phyloP scores from a whole-genome alignment of 2,329 filamentous ascomycete genomes.

The Aaosphaeria arxii region DNA sequence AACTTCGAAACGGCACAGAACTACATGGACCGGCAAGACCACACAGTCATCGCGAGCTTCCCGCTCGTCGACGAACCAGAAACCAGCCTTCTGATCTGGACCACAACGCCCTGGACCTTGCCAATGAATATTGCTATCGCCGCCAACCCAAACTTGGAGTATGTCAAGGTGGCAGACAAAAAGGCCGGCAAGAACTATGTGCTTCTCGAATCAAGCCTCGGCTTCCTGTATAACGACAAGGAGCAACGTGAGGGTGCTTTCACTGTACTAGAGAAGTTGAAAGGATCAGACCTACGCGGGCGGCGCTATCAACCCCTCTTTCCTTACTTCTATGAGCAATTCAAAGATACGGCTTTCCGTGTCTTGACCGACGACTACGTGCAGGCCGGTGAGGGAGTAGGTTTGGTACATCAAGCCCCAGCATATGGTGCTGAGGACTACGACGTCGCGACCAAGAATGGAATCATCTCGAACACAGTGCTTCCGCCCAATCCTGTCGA shows the following conservation, averaged over 20 bases:
- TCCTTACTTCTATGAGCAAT: conserved; percentile 79
- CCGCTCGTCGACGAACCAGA: conserved; percentile 75
- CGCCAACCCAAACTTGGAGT: conserved; percentile 78
- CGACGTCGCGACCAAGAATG: conserved; percentile 70
- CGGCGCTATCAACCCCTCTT: conserved; percentile 68
- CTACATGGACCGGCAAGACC: conserved; percentile 90
- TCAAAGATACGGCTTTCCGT: conserved; percentile 58
- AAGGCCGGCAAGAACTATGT: conserved; percentile 80
- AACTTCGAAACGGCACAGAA: conserved; percentile 95
- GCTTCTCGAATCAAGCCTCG: conserved; percentile 70
- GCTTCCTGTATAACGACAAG: conserved; percentile 69
- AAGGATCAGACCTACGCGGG: conserved; percentile 63
- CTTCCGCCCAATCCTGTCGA: conserved; percentile 90
- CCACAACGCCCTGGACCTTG: conserved; percentile 80
- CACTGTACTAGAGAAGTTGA: conserved; percentile 54
- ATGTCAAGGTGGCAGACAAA: conserved; percentile 82
- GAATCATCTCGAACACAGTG: conserved; percentile 72
- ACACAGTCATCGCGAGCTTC: conserved; percentile 84
- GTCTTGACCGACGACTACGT: conserved; percentile 87
- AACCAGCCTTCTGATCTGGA: conserved; percentile 75
- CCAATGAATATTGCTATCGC: conserved; percentile 78
- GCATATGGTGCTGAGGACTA: conserved; percentile 98
- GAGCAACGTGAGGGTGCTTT: conserved; percentile 31
- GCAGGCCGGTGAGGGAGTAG: conserved; percentile 83
- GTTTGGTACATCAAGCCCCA: conserved; percentile 90